Evolutionary conservation across 495 filamentous ascomycete genomes (phyloP).

Genomic region (Terfezia boudieri): DNA sequence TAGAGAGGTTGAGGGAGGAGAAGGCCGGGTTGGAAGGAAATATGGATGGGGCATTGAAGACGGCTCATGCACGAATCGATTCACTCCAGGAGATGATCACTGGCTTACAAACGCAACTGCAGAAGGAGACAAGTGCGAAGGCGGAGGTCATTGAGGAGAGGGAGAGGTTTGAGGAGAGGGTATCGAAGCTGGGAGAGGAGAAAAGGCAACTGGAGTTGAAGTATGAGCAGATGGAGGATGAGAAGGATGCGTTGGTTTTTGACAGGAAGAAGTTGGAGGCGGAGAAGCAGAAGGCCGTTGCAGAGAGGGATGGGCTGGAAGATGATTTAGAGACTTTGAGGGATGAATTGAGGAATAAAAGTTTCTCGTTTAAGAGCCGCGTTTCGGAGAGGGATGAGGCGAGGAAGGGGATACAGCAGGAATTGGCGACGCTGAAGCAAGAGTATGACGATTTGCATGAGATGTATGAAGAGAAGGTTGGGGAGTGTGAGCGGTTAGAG

Average conservation of each 20-base stretch:
- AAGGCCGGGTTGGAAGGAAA: not conserved
- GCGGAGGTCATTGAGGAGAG: not conserved
- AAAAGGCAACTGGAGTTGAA: not conserved
- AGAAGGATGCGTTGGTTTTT: slow-evolving; percentile 10
- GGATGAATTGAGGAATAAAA: slow-evolving; percentile 60
- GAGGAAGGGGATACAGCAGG: slow-evolving; percentile 37
- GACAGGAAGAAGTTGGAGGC: slow-evolving; percentile 21
- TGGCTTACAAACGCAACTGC: not conserved
- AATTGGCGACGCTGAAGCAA: slow-evolving; percentile 36
- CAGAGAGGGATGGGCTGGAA: slow-evolving; percentile 11
- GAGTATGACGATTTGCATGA: slow-evolving; percentile 31
- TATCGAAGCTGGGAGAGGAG: slow-evolving; percentile 5
- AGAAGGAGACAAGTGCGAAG: not conserved
- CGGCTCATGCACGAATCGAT: slow-evolving; percentile 11
- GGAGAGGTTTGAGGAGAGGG: not conserved
- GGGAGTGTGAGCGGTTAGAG: slow-evolving; percentile 24
- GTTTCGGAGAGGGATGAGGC: slow-evolving; percentile 55
- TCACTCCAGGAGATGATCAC: slow-evolving; percentile 9
- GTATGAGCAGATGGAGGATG: not conserved
- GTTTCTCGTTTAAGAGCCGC: slow-evolving; percentile 51
- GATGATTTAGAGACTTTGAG: slow-evolving; percentile 21
- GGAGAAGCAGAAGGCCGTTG: slow-evolving; percentile 17
- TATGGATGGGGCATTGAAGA: slow-evolving; percentile 6
- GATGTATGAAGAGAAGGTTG: slow-evolving; percentile 29
- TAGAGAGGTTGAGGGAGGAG: not conserved